Base-by-base conservation (phyloP, 2,329 filamentous ascomycete species). In the Fusarium sp. region DNA sequence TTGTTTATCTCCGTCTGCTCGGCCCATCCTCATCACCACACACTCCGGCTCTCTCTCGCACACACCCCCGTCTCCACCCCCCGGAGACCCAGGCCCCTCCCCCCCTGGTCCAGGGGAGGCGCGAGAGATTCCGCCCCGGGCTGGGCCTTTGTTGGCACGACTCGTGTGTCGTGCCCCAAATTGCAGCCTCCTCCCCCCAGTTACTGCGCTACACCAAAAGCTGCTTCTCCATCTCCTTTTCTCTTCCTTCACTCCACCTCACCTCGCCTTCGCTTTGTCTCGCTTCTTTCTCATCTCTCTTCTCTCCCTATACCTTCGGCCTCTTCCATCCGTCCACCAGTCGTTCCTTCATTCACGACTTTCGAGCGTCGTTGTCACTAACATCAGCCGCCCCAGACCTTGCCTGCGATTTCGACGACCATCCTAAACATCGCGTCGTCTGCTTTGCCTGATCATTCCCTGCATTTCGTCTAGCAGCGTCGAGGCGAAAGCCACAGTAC, bases 111-210 rank as follows among this genome's bases (percentile, higher is more conserved):
- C 73, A 75, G 73, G 73, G 73, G 73, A 75, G 70, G 72, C 68
- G 72, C 72, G 70, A 75, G 71, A 71, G 73, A 74, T 74, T 75
- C 73, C 73, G 73, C 66, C 70, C 72, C 68, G 73, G 71, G 67
- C 71, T 74, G 70, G 67, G 61, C 74, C 74, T 75, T 74, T 72
- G 70, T 68, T 70, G 68, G 73, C 73, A 76, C 73, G 73, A 76
- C 73, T 76, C 73, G 73, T 76, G 73, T 75, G 73, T 76, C 72
- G 68, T 75, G 73, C 66, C 71, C 62, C 74, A 76, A 76, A 76
- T 76, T 76, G 72, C 74, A 75, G 73, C 72, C 65, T 73, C 70
- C 65, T 59, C 66, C 58, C 71, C 72, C 73, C 70, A 73, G 68
- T 66, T 68, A 60, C 66, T 67, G 58, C 72, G 65, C 73, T 73